These are phyloP conservation scores for Bipolaris bicolor DNA, from an alignment of 2,329 filamentous ascomycete genomes.

Conservation along the genomic window DNA sequence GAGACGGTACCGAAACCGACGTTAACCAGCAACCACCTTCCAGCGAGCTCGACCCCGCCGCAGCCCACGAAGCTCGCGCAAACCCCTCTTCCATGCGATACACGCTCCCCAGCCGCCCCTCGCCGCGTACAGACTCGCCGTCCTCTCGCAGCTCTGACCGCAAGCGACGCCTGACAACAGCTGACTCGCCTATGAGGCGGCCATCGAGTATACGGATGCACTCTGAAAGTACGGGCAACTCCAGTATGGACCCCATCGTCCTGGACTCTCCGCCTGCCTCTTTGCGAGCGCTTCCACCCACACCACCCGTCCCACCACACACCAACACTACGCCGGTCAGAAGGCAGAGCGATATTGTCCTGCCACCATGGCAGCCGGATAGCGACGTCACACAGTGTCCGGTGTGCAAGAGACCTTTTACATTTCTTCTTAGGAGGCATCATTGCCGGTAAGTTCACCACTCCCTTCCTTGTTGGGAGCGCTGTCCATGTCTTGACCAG, in stretches of 20 bases:
- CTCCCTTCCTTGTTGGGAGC: background rate
- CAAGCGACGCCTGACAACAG: slow-evolving; percentile 45
- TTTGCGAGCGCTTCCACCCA: slow-evolving; percentile 16
- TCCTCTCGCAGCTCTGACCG: slow-evolving; percentile 38
- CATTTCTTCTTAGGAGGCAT: slow-evolving; percentile 86
- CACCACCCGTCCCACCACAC: slow-evolving; percentile 19
- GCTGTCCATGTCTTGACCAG: background rate
- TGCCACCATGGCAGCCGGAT: slow-evolving; percentile 90
- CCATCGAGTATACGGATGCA: slow-evolving; percentile 37
- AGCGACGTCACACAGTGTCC: slow-evolving; percentile 80
- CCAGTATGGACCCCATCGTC: slow-evolving; percentile 32
- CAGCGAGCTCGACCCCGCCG: slow-evolving; percentile 8
- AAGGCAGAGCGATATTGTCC: slow-evolving; percentile 55
- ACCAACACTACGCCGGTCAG: slow-evolving; percentile 19
- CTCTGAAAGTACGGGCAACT: slow-evolving; percentile 19
- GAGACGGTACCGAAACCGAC: slow-evolving; percentile 28
- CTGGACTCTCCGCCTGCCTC: slow-evolving; percentile 29
- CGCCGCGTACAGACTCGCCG: slow-evolving; percentile 23
- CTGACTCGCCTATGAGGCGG: slow-evolving; percentile 41
- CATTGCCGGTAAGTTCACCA: slow-evolving; percentile 73
- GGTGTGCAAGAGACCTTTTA: slow-evolving; percentile 81
- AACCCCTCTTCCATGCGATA: slow-evolving; percentile 22
- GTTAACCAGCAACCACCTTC: slow-evolving; percentile 13
- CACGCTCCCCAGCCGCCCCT: slow-evolving; percentile 28
- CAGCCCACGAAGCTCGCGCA: slow-evolving; percentile 15